Percentiles rank a stretch among this genome's conserved stretches.
Conservation (phyloP, 768 basidiomycete genomes). For the Dacryopinax primogenitus region DNA sequence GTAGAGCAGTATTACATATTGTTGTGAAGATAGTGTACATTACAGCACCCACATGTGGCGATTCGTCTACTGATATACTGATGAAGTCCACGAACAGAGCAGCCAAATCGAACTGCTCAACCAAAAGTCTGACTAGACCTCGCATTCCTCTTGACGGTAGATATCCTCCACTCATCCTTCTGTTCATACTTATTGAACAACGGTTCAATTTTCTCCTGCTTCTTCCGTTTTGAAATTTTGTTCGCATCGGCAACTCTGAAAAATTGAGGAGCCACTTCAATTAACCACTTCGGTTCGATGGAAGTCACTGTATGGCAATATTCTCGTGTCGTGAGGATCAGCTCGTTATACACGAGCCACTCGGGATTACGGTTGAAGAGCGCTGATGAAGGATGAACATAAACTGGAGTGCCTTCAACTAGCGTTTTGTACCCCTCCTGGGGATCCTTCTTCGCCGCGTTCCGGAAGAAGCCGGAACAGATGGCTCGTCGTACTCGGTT, state of each 20-base stretch:
- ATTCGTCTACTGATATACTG: background rate
- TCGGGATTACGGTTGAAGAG: conserved; percentile 95
- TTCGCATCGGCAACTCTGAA: conserved; percentile 97
- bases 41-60: background rate
- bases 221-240: conserved; percentile 94
- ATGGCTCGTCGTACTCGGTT: conserved; percentile 90
- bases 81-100: background rate
- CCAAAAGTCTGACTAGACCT: conserved; percentile 93
- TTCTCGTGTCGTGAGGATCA: conserved; percentile 91
- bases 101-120: conserved; percentile 25
- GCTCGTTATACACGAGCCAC: conserved; percentile 90
- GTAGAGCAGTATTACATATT: background rate
- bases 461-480: conserved; percentile 93
- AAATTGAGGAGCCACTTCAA: conserved; percentile 95
- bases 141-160: conserved; percentile 81
- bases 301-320: conserved; percentile 89
- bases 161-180: conserved; percentile 86
- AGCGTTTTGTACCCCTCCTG: conserved; percentile 98
- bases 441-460: conserved; percentile 97
- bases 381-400: conserved; percentile 93
- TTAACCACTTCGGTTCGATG: conserved; percentile 96
- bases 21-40: background rate
- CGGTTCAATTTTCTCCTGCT: conserved; percentile 93
- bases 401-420: conserved; percentile 95
- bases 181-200: conserved; percentile 93